Evolutionary conservation across 2,329 filamentous ascomycete species (phyloP).

Genomic region (Cladosporium colombiae): DNA sequence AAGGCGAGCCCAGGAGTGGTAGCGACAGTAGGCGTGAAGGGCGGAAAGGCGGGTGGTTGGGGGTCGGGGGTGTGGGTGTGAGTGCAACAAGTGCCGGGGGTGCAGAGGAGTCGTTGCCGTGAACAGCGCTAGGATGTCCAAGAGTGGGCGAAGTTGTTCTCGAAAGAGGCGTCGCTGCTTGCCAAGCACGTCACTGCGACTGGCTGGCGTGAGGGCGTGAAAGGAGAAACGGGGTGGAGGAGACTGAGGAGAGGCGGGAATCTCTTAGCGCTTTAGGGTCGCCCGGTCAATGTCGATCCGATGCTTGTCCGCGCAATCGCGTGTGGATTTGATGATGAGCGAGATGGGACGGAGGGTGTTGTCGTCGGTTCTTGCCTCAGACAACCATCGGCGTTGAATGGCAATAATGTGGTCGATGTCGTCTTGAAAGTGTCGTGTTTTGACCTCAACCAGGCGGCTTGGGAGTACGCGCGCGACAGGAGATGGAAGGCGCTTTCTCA

Average conservation of each 20-base stretch:
- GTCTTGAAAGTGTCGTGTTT: not conserved
- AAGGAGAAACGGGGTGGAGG: constrained; percentile 4
- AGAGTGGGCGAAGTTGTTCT: not conserved
- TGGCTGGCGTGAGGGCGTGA: not conserved
- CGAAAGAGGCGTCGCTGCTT: constrained; percentile 10
- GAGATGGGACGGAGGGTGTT: not conserved
- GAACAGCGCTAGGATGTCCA: too few relatives aligned
- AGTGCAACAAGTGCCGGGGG: constrained; percentile 2
- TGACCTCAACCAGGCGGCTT: not conserved
- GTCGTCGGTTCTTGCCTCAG: not conserved
- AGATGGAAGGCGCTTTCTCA: not conserved
- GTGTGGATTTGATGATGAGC: not conserved
- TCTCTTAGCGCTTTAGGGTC: constrained; percentile 10
- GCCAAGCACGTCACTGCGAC: constrained; percentile 13
- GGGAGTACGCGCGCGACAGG: not conserved
- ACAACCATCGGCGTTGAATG: not conserved
- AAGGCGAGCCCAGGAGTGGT: not conserved
- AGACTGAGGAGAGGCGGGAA: constrained; percentile 6
- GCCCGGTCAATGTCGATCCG: constrained; percentile 8
- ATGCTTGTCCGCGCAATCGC: constrained; percentile 10
- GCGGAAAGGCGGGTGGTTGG: not conserved
- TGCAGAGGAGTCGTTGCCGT: not conserved
- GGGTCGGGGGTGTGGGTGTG: not conserved
- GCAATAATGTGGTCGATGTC: not conserved
- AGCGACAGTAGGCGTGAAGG: constrained; percentile 8